A percentile compares a stretch with the other conserved stretches of the same genome.
Conservation (phyloP, 208 protist genomes). For the Trypanosoma caninum region DNA sequence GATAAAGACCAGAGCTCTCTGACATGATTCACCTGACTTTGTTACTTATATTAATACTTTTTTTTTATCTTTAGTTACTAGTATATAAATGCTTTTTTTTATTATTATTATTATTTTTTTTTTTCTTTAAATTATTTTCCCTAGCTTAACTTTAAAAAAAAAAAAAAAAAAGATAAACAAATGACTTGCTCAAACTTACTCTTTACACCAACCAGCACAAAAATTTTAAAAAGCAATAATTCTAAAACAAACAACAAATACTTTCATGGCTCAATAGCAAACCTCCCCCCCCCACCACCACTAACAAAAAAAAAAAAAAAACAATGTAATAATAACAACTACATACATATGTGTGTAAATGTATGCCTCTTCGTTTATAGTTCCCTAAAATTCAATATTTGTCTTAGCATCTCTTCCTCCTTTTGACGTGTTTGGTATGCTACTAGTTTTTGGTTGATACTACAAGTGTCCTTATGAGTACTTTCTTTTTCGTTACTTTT, state of each 20-base stretch:
- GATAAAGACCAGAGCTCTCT: constrained; percentile 38
- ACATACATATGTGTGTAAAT: too few species aligned
- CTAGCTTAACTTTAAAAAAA: too few species aligned
- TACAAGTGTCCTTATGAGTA: neutral
- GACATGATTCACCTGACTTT: constrained; percentile 32
- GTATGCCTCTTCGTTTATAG: too few species aligned
- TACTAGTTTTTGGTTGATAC: neutral
- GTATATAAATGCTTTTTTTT: too few species aligned
- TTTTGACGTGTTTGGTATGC: neutral
- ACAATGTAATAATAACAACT: neutral
- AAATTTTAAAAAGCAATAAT: neutral
- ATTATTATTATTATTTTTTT: too few species aligned
- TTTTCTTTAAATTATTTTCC: too few species aligned
- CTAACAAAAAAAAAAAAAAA: neutral
- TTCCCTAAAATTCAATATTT: neutral
- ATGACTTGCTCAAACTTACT: too few species aligned
- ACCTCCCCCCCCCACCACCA: neutral
- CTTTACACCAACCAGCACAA: too few species aligned
- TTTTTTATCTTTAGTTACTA: neutral
- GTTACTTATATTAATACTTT: neutral
- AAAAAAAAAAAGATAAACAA: too few species aligned
- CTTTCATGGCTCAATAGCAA: neutral
- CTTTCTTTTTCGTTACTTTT: neutral
- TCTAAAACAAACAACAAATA: neutral
- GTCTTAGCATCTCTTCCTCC: neutral